Percentiles rank a stretch among this genome's conserved stretches.
Conservation (phyloP, 148 eudicot genomes). For the Rhododendron molle region DNA sequence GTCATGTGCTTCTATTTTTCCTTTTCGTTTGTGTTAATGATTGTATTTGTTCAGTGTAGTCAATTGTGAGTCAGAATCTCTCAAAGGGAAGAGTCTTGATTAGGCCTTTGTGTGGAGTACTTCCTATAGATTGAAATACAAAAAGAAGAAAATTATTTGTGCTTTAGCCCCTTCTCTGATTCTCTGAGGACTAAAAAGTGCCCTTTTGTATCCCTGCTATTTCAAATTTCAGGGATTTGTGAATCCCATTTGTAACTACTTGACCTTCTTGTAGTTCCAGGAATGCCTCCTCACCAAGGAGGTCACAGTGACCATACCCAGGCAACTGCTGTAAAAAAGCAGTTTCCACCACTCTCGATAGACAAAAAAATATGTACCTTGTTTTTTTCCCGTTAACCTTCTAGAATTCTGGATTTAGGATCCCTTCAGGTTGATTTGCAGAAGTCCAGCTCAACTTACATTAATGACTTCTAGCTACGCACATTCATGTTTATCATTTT, state of each 20-base stretch:
- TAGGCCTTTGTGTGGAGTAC: neutral
- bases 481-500: neutral
- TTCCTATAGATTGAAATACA: slow-evolving; percentile 4
- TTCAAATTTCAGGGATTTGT: neutral
- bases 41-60: neutral
- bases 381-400: neutral
- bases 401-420: neutral
- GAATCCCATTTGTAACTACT: neutral
- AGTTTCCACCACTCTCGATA: neutral
- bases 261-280: neutral
- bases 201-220: neutral
- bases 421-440: neutral
- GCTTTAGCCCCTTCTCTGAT: neutral
- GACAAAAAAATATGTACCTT: neutral
- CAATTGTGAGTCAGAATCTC: neutral
- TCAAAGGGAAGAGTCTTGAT: neutral
- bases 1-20: neutral
- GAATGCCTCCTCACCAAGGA: neutral
- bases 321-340: neutral
- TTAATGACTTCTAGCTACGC: neutral
- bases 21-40: neutral
- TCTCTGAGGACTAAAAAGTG: neutral
- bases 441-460: neutral
- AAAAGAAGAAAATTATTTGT: neutral
- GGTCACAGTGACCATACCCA: neutral